Evolutionary conservation across 305 asterid genomes (phyloP).

Genomic region (Lippia alba): DNA sequence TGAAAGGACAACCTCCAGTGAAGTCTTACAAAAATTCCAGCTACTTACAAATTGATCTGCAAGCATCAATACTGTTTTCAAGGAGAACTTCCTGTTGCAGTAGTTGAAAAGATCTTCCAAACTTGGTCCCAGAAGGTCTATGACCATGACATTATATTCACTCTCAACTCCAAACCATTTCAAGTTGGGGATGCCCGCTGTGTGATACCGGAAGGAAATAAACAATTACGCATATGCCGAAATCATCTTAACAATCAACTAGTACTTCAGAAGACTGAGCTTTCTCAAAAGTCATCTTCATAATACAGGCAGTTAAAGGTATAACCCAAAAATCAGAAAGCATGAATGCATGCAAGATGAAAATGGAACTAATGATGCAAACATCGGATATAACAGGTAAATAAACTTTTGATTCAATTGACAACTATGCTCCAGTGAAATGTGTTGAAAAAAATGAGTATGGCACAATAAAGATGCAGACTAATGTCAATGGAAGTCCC

Average conservation of each 20-base stretch:
- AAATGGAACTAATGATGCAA: too few relatives aligned
- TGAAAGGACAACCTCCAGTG: constrained; percentile 26
- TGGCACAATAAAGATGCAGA: constrained; percentile 9
- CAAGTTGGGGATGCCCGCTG: constrained; percentile 63
- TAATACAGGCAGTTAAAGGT: constrained; percentile 15
- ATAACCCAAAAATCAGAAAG: constrained; percentile 28
- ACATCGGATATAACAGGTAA: not conserved
- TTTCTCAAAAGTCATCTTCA: constrained; percentile 9
- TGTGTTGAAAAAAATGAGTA: not conserved
- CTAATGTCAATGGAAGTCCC: not conserved
- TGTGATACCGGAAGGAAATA: constrained; percentile 30
- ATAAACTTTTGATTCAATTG: constrained; percentile 1
- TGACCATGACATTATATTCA: constrained; percentile 57
- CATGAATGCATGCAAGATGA: not conserved
- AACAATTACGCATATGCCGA: constrained; percentile 14
- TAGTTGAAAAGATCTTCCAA: constrained; percentile 69
- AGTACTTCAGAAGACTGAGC: constrained; percentile 12
- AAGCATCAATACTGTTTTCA: constrained; percentile 66
- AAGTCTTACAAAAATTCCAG: constrained; percentile 11
- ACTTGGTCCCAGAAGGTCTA: constrained; percentile 71
- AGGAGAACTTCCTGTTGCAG: constrained; percentile 61
- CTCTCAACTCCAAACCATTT: constrained; percentile 65
- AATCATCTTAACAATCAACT: constrained; percentile 8
- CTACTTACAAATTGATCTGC: constrained; percentile 69
- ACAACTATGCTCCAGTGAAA: not conserved